These are phyloP conservation scores for Hanseniaspora vineae DNA, from an alignment of 805 yeast genomes.

Conservation along the genomic window DNA sequence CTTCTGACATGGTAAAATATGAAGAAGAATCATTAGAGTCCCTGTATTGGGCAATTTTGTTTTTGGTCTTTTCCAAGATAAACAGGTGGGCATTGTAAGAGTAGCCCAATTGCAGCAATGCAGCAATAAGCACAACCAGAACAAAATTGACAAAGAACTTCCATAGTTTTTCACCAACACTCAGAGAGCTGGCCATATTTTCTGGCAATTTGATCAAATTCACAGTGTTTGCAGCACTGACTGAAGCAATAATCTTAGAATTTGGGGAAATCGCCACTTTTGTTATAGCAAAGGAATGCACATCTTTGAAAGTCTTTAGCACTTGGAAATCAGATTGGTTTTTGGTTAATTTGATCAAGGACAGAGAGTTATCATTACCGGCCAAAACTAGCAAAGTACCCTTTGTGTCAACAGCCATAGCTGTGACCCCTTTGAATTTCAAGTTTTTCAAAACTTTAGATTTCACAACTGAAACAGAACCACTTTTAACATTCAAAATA, in stretches of 20 bases:
- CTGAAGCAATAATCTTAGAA: constrained; percentile 55
- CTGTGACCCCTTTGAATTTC: constrained; percentile 41
- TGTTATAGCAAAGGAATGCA: constrained; percentile 73
- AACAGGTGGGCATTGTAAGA: constrained; percentile 15
- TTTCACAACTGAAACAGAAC: constrained; percentile 11
- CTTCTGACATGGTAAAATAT: constrained; percentile 9
- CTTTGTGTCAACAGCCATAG: constrained; percentile 29
- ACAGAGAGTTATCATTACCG: constrained; percentile 48
- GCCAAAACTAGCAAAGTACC: constrained; percentile 31
- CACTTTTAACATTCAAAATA: constrained; percentile 17
- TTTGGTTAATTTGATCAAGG: constrained; percentile 34
- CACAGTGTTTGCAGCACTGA: constrained; percentile 66
- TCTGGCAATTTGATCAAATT: constrained; percentile 49
- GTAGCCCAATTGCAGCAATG: constrained; percentile 13
- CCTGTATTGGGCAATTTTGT: constrained; percentile 8
- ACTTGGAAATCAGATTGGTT: constrained; percentile 30
- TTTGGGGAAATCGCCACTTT: constrained; percentile 54
- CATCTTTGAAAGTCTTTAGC: constrained; percentile 39
- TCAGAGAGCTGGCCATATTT: constrained; percentile 27
- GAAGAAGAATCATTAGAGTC: constrained; percentile 9
- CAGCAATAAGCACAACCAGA: constrained; percentile 16
- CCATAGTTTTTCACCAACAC: constrained; percentile 13
- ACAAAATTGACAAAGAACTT: constrained; percentile 15
- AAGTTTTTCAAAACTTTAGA: constrained; percentile 27
- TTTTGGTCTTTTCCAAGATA: constrained; percentile 9